Conservation (phyloP, 2,329 filamentous ascomycete genomes). For the Rhinocladiella mackenziei region DNA sequence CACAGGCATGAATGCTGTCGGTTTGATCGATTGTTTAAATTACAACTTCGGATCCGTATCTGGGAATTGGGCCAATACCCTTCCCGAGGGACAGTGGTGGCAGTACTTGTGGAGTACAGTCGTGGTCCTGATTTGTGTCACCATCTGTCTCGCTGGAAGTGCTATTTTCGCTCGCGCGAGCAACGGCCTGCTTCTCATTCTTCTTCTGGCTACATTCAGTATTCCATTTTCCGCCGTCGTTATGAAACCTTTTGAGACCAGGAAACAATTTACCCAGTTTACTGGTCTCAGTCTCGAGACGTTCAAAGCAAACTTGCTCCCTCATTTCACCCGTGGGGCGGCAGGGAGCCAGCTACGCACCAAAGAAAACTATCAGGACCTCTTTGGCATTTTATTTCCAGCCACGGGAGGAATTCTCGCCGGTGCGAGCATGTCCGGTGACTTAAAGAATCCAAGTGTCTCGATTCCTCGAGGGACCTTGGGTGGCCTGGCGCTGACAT, state of each 20-base stretch:
- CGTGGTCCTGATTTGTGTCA: conserved; percentile 67
- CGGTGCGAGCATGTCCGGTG: conserved; percentile 86
- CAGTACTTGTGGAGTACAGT: conserved; percentile 70
- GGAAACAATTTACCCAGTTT: conserved; percentile 63
- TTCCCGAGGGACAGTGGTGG: conserved; percentile 71
- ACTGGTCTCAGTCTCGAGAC: conserved; percentile 72
- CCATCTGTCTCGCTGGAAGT: conserved; percentile 73
- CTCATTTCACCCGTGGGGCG: conserved; percentile 59
- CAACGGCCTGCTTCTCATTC: conserved; percentile 67
- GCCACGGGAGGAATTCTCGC: conserved; percentile 60
- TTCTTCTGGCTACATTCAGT: conserved; percentile 70
- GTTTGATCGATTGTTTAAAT: conserved; percentile 75
- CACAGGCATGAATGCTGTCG: conserved; percentile 81
- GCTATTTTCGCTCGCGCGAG: conserved; percentile 75
- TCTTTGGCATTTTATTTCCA: conserved; percentile 84
- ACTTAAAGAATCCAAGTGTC: conserved; percentile 75
- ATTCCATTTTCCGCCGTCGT: conserved; percentile 75
- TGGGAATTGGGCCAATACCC: conserved; percentile 55
- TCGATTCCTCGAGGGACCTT: conserved; percentile 82
- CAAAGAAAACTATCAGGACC: conserved; percentile 68
- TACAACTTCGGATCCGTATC: conserved; percentile 63
- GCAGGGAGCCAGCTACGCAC: conserved; percentile 60
- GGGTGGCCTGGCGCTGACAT: conserved; percentile 70
- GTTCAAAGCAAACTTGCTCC: conserved; percentile 68
- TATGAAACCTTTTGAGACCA: conserved; percentile 62